Evolutionary conservation across 176 grass and related monocot species (phyloP).

Genomic region (Phoenix roebelenii): DNA sequence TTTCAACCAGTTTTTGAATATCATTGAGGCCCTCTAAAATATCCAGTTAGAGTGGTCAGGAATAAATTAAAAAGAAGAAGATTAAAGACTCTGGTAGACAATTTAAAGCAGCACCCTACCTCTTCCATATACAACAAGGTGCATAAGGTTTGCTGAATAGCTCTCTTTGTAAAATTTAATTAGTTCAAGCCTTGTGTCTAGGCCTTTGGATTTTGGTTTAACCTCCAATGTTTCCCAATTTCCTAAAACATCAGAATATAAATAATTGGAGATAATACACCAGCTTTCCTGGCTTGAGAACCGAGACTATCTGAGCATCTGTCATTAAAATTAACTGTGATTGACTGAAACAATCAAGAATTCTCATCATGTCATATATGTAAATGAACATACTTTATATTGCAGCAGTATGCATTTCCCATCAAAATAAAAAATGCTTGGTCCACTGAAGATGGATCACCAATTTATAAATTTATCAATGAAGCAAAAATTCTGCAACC

Average conservation of each 20-base stretch:
- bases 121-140: conserved; percentile 93
- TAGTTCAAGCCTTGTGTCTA: conserved; percentile 84
- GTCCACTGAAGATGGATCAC: too few species aligned
- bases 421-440: too few species aligned
- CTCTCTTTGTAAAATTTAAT: conserved; percentile 89
- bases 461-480: too few species aligned
- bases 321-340: too few species aligned
- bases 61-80: not conserved
- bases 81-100: not conserved
- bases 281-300: too few species aligned
- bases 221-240: conserved; percentile 94
- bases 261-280: too few species aligned
- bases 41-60: conserved; percentile 1
- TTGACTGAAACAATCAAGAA: too few species aligned
- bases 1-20: conserved; percentile 79
- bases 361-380: too few species aligned
- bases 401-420: too few species aligned
- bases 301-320: too few species aligned
- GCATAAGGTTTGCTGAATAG: conserved; percentile 97
- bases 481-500: too few species aligned
- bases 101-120: conserved; percentile 28
- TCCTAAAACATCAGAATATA: conserved; percentile 24
- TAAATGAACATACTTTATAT: too few species aligned
- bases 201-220: conserved; percentile 78
- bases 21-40: conserved; percentile 58